Conservation (phyloP, 257 asterid genomes). For the Cinchona pubescens region DNA sequence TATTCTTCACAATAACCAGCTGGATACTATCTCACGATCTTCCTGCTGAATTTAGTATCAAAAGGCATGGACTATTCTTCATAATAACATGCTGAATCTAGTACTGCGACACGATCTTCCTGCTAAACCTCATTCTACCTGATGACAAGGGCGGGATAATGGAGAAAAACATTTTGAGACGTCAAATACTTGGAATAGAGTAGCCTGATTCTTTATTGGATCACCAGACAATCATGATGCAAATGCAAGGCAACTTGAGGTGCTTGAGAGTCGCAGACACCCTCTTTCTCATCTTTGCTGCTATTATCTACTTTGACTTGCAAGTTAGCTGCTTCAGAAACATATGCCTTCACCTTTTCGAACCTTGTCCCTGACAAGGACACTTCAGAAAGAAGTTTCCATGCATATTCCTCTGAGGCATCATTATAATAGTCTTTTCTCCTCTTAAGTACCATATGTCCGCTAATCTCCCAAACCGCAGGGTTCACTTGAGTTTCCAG, state of each 20-base stretch:
- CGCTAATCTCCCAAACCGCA: constrained; percentile 78
- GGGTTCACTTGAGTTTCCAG: constrained; percentile 72
- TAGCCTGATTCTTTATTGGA: constrained; percentile 23
- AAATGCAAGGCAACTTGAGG: constrained; percentile 35
- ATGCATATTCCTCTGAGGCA: constrained; percentile 59
- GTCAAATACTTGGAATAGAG: background rate
- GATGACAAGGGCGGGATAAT: background rate
- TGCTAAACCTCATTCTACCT: background rate
- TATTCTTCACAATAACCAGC: too few species aligned
- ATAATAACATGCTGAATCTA: too few species aligned
- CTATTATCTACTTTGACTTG: constrained; percentile 24
- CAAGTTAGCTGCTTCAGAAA: constrained; percentile 44
- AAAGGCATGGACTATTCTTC: too few species aligned
- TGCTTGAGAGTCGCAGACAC: constrained; percentile 25
- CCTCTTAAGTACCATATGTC: constrained; percentile 68
- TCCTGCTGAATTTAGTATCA: too few species aligned
- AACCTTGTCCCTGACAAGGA: constrained; percentile 52
- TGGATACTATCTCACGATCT: too few species aligned
- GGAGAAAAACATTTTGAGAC: background rate
- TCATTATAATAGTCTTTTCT: constrained; percentile 53
- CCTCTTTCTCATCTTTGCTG: constrained; percentile 22
- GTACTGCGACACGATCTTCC: background rate
- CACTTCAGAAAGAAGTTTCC: constrained; percentile 64
- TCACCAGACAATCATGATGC: constrained; percentile 46
- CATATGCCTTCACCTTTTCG: constrained; percentile 33